A percentile compares a stretch with the other conserved stretches of the same genome.
Evolutionary conservation across 2,329 filamentous ascomycete genomes (phyloP).

Genomic region (Sarocladiaceae sp.): DNA sequence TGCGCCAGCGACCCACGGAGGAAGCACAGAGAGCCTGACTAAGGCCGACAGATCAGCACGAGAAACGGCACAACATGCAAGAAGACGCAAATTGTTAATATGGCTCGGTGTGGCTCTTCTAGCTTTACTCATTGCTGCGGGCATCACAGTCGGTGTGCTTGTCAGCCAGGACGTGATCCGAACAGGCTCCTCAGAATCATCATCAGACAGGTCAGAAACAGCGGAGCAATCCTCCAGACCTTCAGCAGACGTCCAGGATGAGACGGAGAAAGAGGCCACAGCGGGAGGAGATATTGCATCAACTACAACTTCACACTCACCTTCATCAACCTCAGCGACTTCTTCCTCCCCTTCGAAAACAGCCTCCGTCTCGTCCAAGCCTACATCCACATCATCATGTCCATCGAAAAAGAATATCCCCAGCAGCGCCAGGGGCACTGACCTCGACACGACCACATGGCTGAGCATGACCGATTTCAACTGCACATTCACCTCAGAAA

Average conservation of each 20-base stretch:
- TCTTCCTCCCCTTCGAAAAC: background rate
- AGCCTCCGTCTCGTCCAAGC: background rate
- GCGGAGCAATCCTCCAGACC: background rate
- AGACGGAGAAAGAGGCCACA: background rate
- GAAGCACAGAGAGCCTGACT: no score
- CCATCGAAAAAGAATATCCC: slow-evolving; percentile 46
- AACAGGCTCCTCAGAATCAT: background rate
- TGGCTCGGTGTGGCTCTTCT: slow-evolving; percentile 1
- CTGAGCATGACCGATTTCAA: slow-evolving; percentile 88
- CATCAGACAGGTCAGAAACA: background rate
- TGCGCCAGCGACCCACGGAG: no score
- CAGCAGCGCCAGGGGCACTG: slow-evolving; percentile 60
- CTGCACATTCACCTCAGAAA: slow-evolving; percentile 79
- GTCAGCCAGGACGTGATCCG: slow-evolving; percentile 2
- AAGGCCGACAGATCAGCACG: no score
- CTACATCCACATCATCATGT: background rate
- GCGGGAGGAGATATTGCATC: background rate
- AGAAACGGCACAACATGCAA: background rate
- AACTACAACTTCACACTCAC: background rate
- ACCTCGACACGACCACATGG: slow-evolving; percentile 87
- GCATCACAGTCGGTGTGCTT: slow-evolving; percentile 2
- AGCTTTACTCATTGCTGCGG: background rate
- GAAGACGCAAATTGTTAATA: background rate
- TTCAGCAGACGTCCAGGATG: background rate
- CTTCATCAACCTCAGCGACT: background rate